These are phyloP conservation scores for Asterionellopsis glacialis DNA, from an alignment of 108 stramenopile genomes.

Conservation along the genomic window DNA sequence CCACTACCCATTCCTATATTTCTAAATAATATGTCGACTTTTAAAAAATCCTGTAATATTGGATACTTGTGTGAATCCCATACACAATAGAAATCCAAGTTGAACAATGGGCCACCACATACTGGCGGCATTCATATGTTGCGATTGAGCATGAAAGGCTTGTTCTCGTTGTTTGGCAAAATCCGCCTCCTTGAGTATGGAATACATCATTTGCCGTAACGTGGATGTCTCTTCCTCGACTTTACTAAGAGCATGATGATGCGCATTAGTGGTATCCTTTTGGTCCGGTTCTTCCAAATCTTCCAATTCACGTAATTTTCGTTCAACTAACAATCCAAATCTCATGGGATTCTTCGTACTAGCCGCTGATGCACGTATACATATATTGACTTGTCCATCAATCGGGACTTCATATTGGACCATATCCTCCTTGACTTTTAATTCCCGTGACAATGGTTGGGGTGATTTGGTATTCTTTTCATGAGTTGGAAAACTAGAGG, in stretches of 20 bases:
- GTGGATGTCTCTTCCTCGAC: slow-evolving; percentile 50
- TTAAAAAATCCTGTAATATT: slow-evolving; percentile 79
- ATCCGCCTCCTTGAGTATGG: slow-evolving; percentile 64
- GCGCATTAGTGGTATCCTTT: slow-evolving; percentile 8
- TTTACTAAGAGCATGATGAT: slow-evolving; percentile 49
- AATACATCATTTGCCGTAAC: slow-evolving; percentile 50
- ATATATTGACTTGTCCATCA: background rate
- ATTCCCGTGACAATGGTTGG: background rate
- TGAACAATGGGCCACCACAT: slow-evolving; percentile 86
- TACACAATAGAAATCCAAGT: slow-evolving; percentile 62
- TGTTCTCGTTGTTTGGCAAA: slow-evolving; percentile 68
- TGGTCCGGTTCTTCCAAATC: background rate
- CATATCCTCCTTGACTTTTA: background rate
- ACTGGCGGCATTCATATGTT: slow-evolving; percentile 70
- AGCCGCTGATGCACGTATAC: background rate
- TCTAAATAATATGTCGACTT: slow-evolving; percentile 63
- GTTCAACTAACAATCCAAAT: background rate
- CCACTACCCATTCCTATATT: no score
- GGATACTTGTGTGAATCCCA: slow-evolving; percentile 80
- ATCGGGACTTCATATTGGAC: background rate
- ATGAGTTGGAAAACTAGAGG: background rate
- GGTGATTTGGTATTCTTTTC: background rate
- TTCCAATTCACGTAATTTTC: background rate
- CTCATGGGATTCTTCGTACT: slow-evolving; percentile 2
- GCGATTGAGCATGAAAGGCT: slow-evolving; percentile 68